Conservation (phyloP, 257 asterid species). For the Asclepias syriaca region DNA sequence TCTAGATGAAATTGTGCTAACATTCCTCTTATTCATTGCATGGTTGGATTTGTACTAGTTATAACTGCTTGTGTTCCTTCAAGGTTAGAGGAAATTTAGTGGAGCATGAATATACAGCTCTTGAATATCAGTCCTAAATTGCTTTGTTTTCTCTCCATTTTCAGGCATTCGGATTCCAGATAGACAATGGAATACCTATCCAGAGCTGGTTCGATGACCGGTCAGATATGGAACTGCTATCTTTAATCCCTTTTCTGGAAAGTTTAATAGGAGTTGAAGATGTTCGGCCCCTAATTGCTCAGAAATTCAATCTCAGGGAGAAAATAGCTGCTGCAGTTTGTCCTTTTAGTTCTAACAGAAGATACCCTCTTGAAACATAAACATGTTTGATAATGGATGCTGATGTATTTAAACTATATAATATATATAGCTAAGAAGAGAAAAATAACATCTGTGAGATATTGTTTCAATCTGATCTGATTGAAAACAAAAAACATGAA, state of each 20-base stretch:
- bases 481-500: neutral
- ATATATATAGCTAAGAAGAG: neutral
- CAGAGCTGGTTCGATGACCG: conserved; percentile 97
- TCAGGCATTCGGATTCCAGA: conserved; percentile 98
- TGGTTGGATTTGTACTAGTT: neutral
- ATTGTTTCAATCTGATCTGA: neutral
- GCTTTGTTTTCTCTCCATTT: neutral
- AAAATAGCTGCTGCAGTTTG: conserved; percentile 71
- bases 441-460: neutral
- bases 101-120: neutral
- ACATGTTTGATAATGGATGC: neutral
- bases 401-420: neutral
- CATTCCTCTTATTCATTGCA: neutral
- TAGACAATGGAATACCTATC: conserved; percentile 95
- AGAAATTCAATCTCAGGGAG: conserved; percentile 62
- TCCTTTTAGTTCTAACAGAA: conserved; percentile 40
- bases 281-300: conserved; percentile 74
- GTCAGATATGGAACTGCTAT: conserved; percentile 56
- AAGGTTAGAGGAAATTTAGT: neutral
- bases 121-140: neutral
- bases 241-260: conserved; percentile 77
- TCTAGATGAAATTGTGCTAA: neutral
- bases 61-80: neutral
- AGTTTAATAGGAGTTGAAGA: conserved; percentile 74
- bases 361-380: conserved; percentile 39